These are phyloP conservation scores for Fusarium chuoi DNA, from an alignment of 2,329 filamentous ascomycete species.

Conservation along the genomic window DNA sequence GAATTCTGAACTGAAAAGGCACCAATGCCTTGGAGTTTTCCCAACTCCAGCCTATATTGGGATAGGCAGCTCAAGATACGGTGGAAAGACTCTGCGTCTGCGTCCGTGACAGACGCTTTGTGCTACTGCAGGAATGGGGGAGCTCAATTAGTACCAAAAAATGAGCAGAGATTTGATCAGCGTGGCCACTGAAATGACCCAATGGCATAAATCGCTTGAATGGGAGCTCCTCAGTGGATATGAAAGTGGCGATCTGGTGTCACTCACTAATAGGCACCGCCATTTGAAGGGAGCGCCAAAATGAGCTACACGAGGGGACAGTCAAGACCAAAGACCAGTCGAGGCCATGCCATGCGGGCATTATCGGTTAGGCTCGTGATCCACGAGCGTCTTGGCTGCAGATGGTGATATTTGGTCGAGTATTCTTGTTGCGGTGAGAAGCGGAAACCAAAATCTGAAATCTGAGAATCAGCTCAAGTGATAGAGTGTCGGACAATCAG, in stretches of 20 bases:
- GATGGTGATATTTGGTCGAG: background rate
- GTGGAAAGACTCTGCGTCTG: conserved; percentile 14
- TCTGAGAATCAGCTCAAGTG: background rate
- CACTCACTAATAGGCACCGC: background rate
- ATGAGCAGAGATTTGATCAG: background rate
- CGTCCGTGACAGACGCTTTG: conserved; percentile 8
- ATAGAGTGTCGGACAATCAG: background rate
- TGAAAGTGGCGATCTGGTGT: background rate
- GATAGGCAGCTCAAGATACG: background rate
- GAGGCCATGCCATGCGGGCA: conserved; percentile 14
- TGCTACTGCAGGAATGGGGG: background rate
- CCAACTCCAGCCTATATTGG: background rate
- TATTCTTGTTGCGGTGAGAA: conserved; percentile 30
- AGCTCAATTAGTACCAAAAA: background rate
- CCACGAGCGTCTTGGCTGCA: conserved; percentile 25
- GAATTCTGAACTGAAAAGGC: background rate
- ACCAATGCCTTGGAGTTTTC: background rate
- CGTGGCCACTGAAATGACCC: conserved; percentile 10
- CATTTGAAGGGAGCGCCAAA: background rate
- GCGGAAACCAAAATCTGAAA: background rate
- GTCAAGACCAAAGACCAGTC: conserved; percentile 1
- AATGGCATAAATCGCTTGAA: background rate
- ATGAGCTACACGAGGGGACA: background rate
- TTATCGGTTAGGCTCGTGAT: conserved; percentile 22
- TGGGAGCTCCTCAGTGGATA: background rate